phyloP scores from a whole-genome alignment of 306 rosid genomes.

The Trichosanthes truncata region DNA sequence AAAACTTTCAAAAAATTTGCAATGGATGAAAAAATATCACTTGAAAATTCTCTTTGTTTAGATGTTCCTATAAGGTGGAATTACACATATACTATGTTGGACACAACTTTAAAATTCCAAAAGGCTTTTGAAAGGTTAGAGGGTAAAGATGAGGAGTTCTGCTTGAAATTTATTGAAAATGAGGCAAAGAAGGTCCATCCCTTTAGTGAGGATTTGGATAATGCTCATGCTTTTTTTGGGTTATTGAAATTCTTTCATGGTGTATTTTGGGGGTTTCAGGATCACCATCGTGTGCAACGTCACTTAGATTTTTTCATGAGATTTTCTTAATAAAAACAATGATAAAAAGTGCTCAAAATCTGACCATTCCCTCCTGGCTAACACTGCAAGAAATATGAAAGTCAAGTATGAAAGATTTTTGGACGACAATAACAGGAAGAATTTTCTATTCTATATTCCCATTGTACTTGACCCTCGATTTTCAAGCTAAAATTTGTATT shows the following conservation, averaged over 20 bases:
- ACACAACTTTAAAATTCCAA: neutral
- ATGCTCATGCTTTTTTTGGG: neutral
- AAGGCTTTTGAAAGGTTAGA: conserved; percentile 3
- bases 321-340: neutral
- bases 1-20: neutral
- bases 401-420: neutral
- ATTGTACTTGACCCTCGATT: neutral
- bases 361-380: neutral
- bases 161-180: neutral
- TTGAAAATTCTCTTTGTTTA: neutral
- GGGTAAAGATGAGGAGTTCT: neutral
- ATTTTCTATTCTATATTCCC: neutral
- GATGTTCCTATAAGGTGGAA: conserved; percentile 8
- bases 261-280: neutral
- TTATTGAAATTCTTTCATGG: neutral
- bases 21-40: neutral
- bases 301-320: neutral
- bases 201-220: neutral
- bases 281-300: neutral
- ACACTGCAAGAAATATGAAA: neutral
- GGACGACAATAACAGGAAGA: neutral
- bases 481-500: neutral
- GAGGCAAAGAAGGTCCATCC: neutral
- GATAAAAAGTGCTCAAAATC: neutral
- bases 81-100: conserved; percentile 2